These are phyloP conservation scores for Acacia acuminata DNA, from an alignment of 306 rosid genomes.

Conservation along the genomic window DNA sequence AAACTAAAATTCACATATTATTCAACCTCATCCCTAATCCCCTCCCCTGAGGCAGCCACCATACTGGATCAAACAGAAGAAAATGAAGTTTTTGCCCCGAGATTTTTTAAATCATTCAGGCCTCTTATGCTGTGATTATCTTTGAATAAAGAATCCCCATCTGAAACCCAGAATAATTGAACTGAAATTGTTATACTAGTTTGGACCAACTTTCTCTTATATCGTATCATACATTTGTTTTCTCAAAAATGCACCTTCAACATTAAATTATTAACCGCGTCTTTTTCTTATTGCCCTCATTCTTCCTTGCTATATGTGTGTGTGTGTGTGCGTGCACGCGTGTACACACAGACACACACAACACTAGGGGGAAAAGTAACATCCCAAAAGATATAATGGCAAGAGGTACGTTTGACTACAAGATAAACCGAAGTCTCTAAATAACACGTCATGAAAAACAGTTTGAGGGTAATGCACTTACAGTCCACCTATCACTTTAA, in stretches of 20 bases:
- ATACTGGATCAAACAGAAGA: constrained; percentile 7
- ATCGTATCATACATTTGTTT: not conserved
- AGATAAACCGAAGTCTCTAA: constrained; percentile 17
- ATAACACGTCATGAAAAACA: constrained; percentile 7
- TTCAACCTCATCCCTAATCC: constrained; percentile 3
- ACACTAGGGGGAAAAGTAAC: not conserved
- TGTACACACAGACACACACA: too few relatives aligned
- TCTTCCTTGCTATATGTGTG: not conserved
- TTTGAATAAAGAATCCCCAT: constrained; percentile 17
- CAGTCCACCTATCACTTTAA: constrained; percentile 82
- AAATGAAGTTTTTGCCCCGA: not conserved
- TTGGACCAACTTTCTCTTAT: constrained; percentile 11
- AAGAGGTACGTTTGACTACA: constrained; percentile 1
- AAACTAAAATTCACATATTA: not conserved
- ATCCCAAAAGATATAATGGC: not conserved
- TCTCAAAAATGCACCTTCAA: not conserved
- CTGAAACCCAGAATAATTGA: constrained; percentile 16
- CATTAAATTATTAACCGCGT: not conserved
- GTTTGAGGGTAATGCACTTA: constrained; percentile 49
- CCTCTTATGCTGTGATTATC: not conserved
- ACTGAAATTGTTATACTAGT: not conserved
- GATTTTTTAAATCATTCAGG: not conserved
- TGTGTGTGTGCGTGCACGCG: too few relatives aligned
- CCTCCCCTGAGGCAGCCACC: constrained; percentile 4
- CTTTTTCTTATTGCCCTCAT: constrained; percentile 3